Conservation (phyloP, 2,329 filamentous ascomycete species). For the Endothia cerciana region DNA sequence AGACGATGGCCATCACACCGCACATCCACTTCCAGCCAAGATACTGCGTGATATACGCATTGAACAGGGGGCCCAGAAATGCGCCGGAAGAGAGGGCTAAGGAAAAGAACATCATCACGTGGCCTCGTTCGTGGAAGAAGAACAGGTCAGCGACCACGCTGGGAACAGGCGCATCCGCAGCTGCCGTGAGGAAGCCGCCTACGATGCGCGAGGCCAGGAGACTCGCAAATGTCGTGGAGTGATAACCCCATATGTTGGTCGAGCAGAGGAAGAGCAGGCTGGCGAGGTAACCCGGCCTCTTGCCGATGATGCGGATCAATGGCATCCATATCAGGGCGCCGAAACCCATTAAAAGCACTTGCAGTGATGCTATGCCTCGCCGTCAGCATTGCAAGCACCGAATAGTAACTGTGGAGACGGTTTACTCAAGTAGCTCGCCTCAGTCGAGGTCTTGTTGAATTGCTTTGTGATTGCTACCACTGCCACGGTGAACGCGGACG, state of each 20-base stretch:
- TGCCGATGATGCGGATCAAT: slow-evolving; percentile 14
- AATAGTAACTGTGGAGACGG: neutral
- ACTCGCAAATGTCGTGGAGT: slow-evolving; percentile 11
- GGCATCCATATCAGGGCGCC: slow-evolving; percentile 16
- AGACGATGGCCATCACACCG: slow-evolving; percentile 12
- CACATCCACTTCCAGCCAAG: slow-evolving; percentile 17
- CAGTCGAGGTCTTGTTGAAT: slow-evolving; percentile 5
- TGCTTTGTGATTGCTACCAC: slow-evolving; percentile 8
- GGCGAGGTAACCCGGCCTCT: slow-evolving; percentile 13
- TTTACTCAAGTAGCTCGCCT: slow-evolving; percentile 16
- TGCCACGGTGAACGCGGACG: slow-evolving; percentile 18
- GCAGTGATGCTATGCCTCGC: neutral
- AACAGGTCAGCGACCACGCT: slow-evolving; percentile 16
- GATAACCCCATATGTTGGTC: slow-evolving; percentile 13
- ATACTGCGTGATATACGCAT: slow-evolving; percentile 17
- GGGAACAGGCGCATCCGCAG: slow-evolving; percentile 11
- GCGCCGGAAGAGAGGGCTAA: slow-evolving; percentile 10
- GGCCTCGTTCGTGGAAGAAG: slow-evolving; percentile 18
- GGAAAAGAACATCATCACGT: slow-evolving; percentile 16
- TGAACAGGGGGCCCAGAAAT: slow-evolving; percentile 14
- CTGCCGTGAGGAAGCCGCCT: slow-evolving; percentile 6
- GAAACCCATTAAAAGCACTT: slow-evolving; percentile 11
- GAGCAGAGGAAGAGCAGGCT: slow-evolving; percentile 11
- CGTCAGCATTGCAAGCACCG: neutral
- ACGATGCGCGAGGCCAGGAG: slow-evolving; percentile 12